Base-by-base conservation (phyloP, 768 basidiomycete species). In the Podaxis rugospora region DNA sequence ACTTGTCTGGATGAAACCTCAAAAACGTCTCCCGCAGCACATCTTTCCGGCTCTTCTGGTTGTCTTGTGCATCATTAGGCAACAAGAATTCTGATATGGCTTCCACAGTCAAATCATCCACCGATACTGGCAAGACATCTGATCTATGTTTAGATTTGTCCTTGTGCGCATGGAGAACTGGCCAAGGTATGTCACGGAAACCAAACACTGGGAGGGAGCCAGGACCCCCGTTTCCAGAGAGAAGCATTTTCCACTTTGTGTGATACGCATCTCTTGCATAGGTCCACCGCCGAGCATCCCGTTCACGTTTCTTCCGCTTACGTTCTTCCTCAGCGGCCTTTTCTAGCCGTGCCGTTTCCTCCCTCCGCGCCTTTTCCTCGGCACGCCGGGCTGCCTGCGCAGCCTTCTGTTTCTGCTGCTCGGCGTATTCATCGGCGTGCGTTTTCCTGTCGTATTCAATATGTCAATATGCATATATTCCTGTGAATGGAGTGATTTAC, bases 1-100 rank as follows among this genome's bases (percentile, higher is more conserved):
- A 91, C 69, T 92, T 92, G 71, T 92, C 90, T 1, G 90, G 90
- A 68, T 92, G 90, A 69, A 88, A 92, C 18, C 89, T 85, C 25
- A 90, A 70, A 66, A 90, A 78, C 0, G 87, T 80, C 71, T 90
- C 89, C 65, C 86, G 76, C 49, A 90, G 66, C 63, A 79, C 85
- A 18, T 90, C 87, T 68, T 82, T 86, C 51, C 78, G 74, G 36
- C 75, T 77, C 68, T 79, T 83, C 70, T 77, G 82, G 36, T 70
- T 68, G 21, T 61, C 61, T 18, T 73, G 21, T 39, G 28, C 53
- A 44, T 52, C 58, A 47, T 52, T 21, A 1, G 80, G 75, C 40
- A 89, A 65, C 21, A 92, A 71, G 67, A 92, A 92, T 5, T 78
- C 67, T 2, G 83, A 67, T 18, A 92, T 79, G 2, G 82, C 79